Conservation (phyloP, 2,329 filamentous ascomycete genomes). For the Alternaria sp. region DNA sequence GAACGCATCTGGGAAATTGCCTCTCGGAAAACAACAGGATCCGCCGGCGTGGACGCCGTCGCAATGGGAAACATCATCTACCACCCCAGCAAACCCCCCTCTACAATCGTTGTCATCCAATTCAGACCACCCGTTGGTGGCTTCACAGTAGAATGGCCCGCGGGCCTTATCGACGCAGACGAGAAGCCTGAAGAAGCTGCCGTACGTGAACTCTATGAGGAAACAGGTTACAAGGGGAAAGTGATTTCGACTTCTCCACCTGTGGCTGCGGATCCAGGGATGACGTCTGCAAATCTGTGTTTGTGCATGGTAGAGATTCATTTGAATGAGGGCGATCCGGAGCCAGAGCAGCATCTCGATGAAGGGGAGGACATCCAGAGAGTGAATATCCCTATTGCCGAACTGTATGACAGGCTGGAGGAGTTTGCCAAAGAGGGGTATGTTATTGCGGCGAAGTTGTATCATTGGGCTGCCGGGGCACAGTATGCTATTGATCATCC, state of each 20-base stretch:
- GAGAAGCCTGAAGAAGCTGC: slow-evolving; percentile 66
- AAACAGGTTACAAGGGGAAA: slow-evolving; percentile 67
- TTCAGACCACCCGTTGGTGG: slow-evolving; percentile 67
- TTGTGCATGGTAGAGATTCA: slow-evolving; percentile 38
- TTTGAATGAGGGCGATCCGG: slow-evolving; percentile 26
- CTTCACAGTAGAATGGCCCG: slow-evolving; percentile 67
- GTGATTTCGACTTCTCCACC: slow-evolving; percentile 29
- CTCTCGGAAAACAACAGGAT: slow-evolving; percentile 69
- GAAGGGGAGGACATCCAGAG: slow-evolving; percentile 41
- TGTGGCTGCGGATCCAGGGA: slow-evolving; percentile 37
- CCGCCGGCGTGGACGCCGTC: slow-evolving; percentile 66
- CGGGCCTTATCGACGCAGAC: slow-evolving; percentile 56
- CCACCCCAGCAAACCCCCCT: slow-evolving; percentile 36
- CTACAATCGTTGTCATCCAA: slow-evolving; percentile 54
- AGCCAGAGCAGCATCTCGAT: slow-evolving; percentile 40
- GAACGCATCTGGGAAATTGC: slow-evolving; percentile 74
- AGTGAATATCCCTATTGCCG: slow-evolving; percentile 33
- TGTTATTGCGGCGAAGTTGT: slow-evolving; percentile 40
- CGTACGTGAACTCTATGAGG: slow-evolving; percentile 67
- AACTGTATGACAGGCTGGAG: slow-evolving; percentile 33
- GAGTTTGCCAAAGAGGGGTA: slow-evolving; percentile 35
- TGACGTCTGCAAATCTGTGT: slow-evolving; percentile 38
- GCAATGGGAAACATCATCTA: slow-evolving; percentile 73
- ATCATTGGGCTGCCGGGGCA: slow-evolving; percentile 41
- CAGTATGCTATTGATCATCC: slow-evolving; percentile 37